phyloP scores from a whole-genome alignment of 1,284 basidiomycete species.

The Ganoderma multipileum region DNA sequence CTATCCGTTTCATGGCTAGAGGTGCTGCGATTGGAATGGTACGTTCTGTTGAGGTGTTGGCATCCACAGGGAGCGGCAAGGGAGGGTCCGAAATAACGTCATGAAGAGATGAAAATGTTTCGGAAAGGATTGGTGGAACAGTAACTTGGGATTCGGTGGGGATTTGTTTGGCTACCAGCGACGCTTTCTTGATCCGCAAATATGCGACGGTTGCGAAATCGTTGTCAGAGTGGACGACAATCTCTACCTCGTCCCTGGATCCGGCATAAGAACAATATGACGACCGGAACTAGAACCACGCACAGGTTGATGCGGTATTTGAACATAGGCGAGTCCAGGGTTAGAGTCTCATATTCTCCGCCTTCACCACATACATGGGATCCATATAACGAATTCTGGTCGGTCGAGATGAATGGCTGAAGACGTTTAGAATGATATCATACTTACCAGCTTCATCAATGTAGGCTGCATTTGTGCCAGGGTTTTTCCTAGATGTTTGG shows the following conservation, averaged over 20 bases:
- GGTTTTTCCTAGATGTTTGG: slow-evolving; percentile 82
- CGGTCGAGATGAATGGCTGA: background rate
- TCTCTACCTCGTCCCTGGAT: slow-evolving; percentile 67
- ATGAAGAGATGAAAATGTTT: slow-evolving; percentile 42
- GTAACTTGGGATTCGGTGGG: slow-evolving; percentile 28
- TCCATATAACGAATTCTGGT: slow-evolving; percentile 83
- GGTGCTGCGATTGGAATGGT: background rate
- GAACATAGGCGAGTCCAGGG: slow-evolving; percentile 91
- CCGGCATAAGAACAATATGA: background rate
- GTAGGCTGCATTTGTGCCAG: slow-evolving; percentile 80
- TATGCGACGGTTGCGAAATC: slow-evolving; percentile 89
- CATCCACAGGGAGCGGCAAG: background rate
- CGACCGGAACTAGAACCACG: slow-evolving; percentile 34
- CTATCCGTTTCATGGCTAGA: slow-evolving; percentile 30
- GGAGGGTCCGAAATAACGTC: slow-evolving; percentile 25
- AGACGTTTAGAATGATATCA: background rate
- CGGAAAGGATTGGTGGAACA: slow-evolving; percentile 62
- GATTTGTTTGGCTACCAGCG: slow-evolving; percentile 60
- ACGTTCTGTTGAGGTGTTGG: background rate
- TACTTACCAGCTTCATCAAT: slow-evolving; percentile 74
- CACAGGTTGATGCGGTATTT: slow-evolving; percentile 79
- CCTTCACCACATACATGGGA: slow-evolving; percentile 98
- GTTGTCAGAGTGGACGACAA: slow-evolving; percentile 78
- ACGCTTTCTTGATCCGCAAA: slow-evolving; percentile 77
- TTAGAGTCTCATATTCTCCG: slow-evolving; percentile 97